Conservation (phyloP, 1,139 yeast genomes). For the Taphrina populina region DNA sequence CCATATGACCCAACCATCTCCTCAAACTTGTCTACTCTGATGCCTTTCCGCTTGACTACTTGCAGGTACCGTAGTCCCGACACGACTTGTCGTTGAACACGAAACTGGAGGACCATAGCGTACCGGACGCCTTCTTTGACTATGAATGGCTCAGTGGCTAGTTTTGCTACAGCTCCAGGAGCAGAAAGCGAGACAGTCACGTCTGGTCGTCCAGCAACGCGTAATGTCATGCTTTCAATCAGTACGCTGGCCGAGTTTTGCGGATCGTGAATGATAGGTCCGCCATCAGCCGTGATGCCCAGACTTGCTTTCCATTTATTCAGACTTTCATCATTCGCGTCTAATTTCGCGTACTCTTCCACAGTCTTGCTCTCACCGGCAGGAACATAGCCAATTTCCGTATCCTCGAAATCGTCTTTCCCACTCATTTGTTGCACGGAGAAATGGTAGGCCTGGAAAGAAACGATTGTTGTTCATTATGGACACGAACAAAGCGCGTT, state of each 20-base stretch:
- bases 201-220: slow-evolving; percentile 38
- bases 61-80: slow-evolving; percentile 88
- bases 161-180: slow-evolving; percentile 42
- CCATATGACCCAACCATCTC: slow-evolving; percentile 81
- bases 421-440: too few relatives aligned
- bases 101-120: slow-evolving; percentile 69
- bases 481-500: too few relatives aligned
- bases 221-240: slow-evolving; percentile 57
- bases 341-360: slow-evolving; percentile 72
- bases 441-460: too few relatives aligned
- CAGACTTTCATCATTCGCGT: slow-evolving; percentile 86
- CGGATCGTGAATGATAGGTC: slow-evolving; percentile 45
- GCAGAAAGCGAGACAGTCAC: slow-evolving; percentile 17
- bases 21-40: slow-evolving; percentile 79
- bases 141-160: slow-evolving; percentile 60
- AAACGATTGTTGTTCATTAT: too few relatives aligned
- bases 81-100: slow-evolving; percentile 86
- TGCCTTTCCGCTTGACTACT: slow-evolving; percentile 80
- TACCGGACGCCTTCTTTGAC: slow-evolving; percentile 79
- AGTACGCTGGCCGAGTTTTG: slow-evolving; percentile 59
- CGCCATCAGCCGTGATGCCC: slow-evolving; percentile 60
- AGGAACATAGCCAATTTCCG: slow-evolving; percentile 15
- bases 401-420: slow-evolving; percentile 26
- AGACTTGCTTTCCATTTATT: slow-evolving; percentile 91
- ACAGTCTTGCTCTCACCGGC: slow-evolving; percentile 75